Conservation (phyloP, 139 green algal species). For the Chlorella sp. region DNA sequence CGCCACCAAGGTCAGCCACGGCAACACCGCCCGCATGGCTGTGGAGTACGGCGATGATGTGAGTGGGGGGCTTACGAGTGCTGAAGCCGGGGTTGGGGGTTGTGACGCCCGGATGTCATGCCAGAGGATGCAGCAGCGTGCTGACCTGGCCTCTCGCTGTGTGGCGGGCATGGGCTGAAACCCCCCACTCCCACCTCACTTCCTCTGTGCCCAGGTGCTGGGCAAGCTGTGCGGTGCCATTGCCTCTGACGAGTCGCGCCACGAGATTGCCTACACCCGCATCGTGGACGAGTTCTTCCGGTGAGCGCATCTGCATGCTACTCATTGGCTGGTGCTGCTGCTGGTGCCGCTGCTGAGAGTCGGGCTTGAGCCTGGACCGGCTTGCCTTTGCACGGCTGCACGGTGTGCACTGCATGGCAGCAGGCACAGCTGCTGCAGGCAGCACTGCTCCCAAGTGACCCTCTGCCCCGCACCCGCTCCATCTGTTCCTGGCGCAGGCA, state of each 20-base stretch:
- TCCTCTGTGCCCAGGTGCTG: conserved; percentile 67
- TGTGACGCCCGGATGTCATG: too few relatives aligned
- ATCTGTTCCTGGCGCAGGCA: conserved; percentile 14
- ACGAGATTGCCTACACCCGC: conserved; percentile 95
- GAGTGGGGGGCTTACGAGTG: not conserved
- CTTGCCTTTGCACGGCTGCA: too few relatives aligned
- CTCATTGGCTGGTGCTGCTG: not conserved
- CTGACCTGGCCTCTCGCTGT: too few relatives aligned
- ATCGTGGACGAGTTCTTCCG: conserved; percentile 95
- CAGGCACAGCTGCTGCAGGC: too few relatives aligned
- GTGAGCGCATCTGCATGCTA: conserved; percentile 3
- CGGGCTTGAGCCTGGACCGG: too few relatives aligned
- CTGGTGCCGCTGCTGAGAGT: too few relatives aligned
- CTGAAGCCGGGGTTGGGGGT: not conserved
- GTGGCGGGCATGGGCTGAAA: too few relatives aligned
- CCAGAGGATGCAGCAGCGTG: too few relatives aligned
- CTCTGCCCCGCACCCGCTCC: too few relatives aligned
- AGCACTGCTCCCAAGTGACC: too few relatives aligned
- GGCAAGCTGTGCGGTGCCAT: conserved; percentile 94
- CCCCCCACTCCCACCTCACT: too few relatives aligned
- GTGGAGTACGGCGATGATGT: conserved; percentile 87
- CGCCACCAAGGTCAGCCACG: conserved; percentile 96
- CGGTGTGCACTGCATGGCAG: not conserved
- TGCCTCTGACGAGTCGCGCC: conserved; percentile 94
- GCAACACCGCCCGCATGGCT: conserved; percentile 94